Conservation (phyloP, 176 grass and related monocot genomes). For the Phyllostachys edulis region DNA sequence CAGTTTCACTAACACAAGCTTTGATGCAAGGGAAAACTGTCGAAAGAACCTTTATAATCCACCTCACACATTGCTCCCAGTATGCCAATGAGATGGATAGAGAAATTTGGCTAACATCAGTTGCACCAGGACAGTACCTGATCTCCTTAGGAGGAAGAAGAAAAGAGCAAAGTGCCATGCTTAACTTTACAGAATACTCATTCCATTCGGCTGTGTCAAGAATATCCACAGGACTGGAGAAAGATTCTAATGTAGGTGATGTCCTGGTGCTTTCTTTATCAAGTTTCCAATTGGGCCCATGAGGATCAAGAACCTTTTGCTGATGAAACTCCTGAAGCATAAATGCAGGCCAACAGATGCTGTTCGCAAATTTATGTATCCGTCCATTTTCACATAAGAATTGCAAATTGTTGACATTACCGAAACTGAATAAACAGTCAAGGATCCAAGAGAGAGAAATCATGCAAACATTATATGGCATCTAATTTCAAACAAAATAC, state of each 20-base stretch:
- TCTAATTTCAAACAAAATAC: slow-evolving; percentile 7
- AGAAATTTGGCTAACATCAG: slow-evolving; percentile 58
- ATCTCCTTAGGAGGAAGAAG: slow-evolving; percentile 78
- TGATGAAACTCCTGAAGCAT: slow-evolving; percentile 78
- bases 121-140: slow-evolving; percentile 48
- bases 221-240: slow-evolving; percentile 47
- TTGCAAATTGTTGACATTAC: slow-evolving; percentile 91
- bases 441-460: slow-evolving; percentile 47
- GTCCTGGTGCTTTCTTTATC: slow-evolving; percentile 23
- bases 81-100: slow-evolving; percentile 75
- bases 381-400: slow-evolving; percentile 96
- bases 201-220: slow-evolving; percentile 78
- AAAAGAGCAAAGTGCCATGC: slow-evolving; percentile 86
- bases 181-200: slow-evolving; percentile 73
- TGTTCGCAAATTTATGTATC: slow-evolving; percentile 97
- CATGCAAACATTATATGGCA: slow-evolving; percentile 4
- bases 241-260: slow-evolving; percentile 36
- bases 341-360: slow-evolving; percentile 91
- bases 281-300: slow-evolving; percentile 23
- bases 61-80: slow-evolving; percentile 90
- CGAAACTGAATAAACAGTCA: slow-evolving; percentile 79
- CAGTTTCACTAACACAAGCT: slow-evolving; percentile 73
- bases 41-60: slow-evolving; percentile 89
- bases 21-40: slow-evolving; percentile 95
- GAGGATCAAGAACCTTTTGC: slow-evolving; percentile 39